Evolutionary conservation across 441 rosid genomes (phyloP).

Genomic region (Raphanus hybrid): DNA sequence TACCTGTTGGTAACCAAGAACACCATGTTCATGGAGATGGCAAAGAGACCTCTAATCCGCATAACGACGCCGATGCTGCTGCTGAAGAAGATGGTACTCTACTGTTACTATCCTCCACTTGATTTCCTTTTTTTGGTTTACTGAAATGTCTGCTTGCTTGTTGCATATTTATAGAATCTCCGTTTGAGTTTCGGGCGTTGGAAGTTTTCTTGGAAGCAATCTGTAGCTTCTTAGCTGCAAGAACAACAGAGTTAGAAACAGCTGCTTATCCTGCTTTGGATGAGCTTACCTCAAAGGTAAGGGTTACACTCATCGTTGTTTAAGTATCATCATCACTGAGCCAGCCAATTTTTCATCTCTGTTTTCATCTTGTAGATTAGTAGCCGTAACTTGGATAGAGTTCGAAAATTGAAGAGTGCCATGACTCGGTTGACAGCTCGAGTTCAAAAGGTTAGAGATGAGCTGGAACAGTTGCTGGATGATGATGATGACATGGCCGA

Average conservation of each 20-base stretch:
- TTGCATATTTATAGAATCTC: conserved; percentile 67
- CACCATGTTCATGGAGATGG: conserved; percentile 56
- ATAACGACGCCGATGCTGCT: conserved; percentile 59
- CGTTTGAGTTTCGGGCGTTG: conserved; percentile 91
- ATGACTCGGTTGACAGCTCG: conserved; percentile 96
- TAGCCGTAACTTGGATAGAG: conserved; percentile 96
- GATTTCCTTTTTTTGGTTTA: background rate
- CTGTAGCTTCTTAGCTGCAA: conserved; percentile 91
- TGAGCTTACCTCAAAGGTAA: conserved; percentile 89
- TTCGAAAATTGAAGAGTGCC: conserved; percentile 94
- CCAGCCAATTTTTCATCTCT: background rate
- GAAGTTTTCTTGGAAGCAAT: conserved; percentile 98
- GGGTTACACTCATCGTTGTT: background rate
- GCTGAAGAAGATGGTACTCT: conserved; percentile 88
- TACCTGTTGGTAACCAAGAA: conserved; percentile 52
- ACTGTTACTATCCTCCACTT: conserved; percentile 14
- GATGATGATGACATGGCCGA: conserved; percentile 99
- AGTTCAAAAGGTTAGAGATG: conserved; percentile 98
- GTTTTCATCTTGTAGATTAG: conserved; percentile 67
- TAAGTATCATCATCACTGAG: background rate
- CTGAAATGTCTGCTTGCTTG: background rate
- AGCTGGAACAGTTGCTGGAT: conserved; percentile 91
- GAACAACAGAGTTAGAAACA: conserved; percentile 85
- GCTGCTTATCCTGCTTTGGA: conserved; percentile 98
- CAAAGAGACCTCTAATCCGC: conserved; percentile 54